Evolutionary conservation across 164 flowering plant genomes (phyloP).

Genomic region (Cinnamomum micranthum): DNA sequence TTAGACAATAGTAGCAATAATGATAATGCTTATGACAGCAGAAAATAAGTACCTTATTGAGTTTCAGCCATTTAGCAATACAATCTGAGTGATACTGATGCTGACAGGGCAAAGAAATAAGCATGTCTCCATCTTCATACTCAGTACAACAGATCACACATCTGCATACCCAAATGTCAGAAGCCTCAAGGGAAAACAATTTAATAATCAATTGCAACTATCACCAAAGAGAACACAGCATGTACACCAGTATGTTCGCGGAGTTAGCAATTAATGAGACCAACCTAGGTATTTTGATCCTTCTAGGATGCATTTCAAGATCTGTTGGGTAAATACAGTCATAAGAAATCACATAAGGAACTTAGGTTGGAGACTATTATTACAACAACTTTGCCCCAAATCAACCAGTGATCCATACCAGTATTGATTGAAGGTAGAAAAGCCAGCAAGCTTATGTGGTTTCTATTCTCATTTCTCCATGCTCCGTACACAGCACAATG

Average conservation of each 20-base stretch:
- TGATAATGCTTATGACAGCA: background rate
- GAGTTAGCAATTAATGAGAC: background rate
- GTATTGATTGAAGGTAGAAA: too few species aligned
- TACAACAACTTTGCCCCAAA: too few species aligned
- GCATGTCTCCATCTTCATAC: conserved; percentile 46
- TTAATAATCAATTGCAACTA: background rate
- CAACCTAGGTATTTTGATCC: background rate
- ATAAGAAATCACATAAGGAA: too few species aligned
- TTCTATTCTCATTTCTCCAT: too few species aligned
- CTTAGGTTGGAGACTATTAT: too few species aligned
- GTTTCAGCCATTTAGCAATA: conserved; percentile 52
- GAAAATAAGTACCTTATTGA: conserved; percentile 44
- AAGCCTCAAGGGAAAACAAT: background rate
- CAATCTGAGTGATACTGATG: conserved; percentile 65
- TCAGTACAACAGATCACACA: conserved; percentile 69
- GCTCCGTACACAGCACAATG: too few species aligned
- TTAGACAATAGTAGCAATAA: background rate
- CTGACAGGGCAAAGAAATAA: conserved; percentile 62
- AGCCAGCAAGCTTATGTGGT: too few species aligned
- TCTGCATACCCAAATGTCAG: conserved; percentile 21
- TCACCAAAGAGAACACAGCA: background rate
- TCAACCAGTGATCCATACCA: too few species aligned
- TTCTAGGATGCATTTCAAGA: background rate
- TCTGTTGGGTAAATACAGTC: too few species aligned
- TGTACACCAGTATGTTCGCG: background rate